Evolutionary conservation across 345 rosid species (phyloP).

Genomic region (Bruguiera gymnorhiza): DNA sequence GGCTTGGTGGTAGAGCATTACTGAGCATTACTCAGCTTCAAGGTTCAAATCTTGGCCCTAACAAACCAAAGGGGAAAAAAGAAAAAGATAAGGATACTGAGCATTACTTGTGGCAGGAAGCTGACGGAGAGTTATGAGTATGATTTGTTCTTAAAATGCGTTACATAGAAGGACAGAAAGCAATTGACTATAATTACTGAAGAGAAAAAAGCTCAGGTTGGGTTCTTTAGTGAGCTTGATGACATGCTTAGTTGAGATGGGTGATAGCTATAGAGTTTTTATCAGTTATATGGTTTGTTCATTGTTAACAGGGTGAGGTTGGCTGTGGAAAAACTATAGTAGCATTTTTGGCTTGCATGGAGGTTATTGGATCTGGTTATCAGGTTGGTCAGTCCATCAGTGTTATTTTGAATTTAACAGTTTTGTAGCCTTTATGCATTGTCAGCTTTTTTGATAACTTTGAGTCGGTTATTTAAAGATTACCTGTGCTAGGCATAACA

Average conservation of each 20-base stretch:
- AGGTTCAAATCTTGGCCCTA: too few species aligned
- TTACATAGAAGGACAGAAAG: too few species aligned
- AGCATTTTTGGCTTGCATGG: slow-evolving; percentile 97
- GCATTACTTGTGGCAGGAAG: not conserved
- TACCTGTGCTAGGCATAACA: not conserved
- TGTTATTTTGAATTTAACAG: not conserved
- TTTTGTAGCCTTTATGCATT: not conserved
- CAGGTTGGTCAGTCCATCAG: slow-evolving; percentile 56
- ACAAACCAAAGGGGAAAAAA: too few species aligned
- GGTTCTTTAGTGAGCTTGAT: not conserved
- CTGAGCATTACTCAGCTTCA: too few species aligned
- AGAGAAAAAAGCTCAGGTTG: not conserved
- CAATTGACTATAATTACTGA: not conserved
- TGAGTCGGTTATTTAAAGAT: slow-evolving; percentile 1
- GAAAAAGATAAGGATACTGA: too few species aligned
- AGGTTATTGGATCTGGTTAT: slow-evolving; percentile 85
- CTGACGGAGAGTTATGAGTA: not conserved
- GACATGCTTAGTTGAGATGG: not conserved
- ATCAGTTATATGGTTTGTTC: slow-evolving; percentile 11
- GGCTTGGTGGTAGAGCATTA: too few species aligned
- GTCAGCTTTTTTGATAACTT: not conserved
- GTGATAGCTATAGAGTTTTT: not conserved
- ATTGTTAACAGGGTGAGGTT: slow-evolving; percentile 75
- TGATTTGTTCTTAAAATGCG: too few species aligned
- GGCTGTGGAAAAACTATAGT: slow-evolving; percentile 98